phyloP scores from a whole-genome alignment of 1,139 yeast genomes.

The Meyerozyma guilliermondii region DNA sequence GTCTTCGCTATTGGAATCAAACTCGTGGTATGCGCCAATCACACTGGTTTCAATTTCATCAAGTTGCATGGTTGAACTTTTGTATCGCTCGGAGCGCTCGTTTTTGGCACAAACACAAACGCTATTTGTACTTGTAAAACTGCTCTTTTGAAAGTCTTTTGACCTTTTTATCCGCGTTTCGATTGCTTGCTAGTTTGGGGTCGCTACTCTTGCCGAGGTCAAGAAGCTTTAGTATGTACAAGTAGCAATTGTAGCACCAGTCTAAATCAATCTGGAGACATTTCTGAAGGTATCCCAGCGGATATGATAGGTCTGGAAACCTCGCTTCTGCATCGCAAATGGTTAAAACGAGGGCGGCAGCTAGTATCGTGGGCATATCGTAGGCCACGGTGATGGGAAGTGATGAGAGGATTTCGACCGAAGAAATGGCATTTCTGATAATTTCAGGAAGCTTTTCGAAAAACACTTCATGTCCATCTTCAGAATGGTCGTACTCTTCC shows the following conservation, averaged over 20 bases:
- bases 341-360: conserved; percentile 26
- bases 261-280: conserved; percentile 16
- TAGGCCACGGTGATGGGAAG: conserved; percentile 35
- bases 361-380: conserved; percentile 31
- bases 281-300: conserved; percentile 16
- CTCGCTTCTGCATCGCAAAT: conserved; percentile 25
- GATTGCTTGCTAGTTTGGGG: conserved; percentile 26
- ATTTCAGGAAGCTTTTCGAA: conserved; percentile 24
- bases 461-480: conserved; percentile 11
- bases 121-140: conserved; percentile 4
- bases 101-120: background rate
- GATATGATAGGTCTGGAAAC: conserved; percentile 19
- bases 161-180: conserved; percentile 24
- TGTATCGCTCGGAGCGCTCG: no score
- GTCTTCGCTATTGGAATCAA: background rate
- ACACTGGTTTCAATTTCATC: background rate
- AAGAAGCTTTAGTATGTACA: conserved; percentile 26
- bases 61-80: background rate
- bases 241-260: conserved; percentile 28
- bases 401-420: conserved; percentile 38
- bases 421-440: conserved; percentile 28
- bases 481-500: conserved; percentile 3
- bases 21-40: background rate
- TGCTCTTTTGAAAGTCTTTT: conserved; percentile 12
- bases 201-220: conserved; percentile 23